Conservation (phyloP, 352 stramenopile genomes). For the Globisporangium recalcitrans region DNA sequence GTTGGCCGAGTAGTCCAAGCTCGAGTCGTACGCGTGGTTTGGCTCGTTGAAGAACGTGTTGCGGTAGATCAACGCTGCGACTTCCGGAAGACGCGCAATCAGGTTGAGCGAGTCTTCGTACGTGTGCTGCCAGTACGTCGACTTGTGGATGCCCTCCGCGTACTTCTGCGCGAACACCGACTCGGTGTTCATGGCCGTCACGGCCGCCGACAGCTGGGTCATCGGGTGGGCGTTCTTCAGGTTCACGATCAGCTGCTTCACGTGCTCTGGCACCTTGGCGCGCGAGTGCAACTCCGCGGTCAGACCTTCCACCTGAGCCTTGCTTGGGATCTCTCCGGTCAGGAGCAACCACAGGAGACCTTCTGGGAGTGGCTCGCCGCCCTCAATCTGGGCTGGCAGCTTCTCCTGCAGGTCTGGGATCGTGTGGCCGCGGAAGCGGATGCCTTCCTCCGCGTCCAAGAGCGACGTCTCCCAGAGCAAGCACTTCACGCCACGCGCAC, state of each 20-base stretch:
- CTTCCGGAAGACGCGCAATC: constrained; percentile 95
- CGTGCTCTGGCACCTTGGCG: constrained; percentile 93
- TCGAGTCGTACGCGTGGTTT: constrained; percentile 90
- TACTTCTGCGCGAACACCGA: constrained; percentile 97
- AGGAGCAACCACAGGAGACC: constrained; percentile 97
- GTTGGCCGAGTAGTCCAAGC: constrained; percentile 98
- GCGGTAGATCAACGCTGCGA: constrained; percentile 98
- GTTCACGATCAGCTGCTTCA: constrained; percentile 92
- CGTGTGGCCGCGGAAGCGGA: constrained; percentile 98
- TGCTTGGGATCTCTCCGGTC: constrained; percentile 96
- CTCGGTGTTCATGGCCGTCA: constrained; percentile 94
- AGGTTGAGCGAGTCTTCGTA: constrained; percentile 99
- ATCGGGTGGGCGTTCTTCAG: constrained; percentile 99
- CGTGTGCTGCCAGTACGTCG: constrained; percentile 96
- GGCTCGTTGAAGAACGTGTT: constrained; percentile 98
- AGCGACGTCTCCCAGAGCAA: constrained; percentile 99
- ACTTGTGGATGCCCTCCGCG: constrained; percentile 95
- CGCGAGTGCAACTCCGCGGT: constrained; percentile 95
- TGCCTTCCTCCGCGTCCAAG: constrained; percentile 94
- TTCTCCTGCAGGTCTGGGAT: constrained; percentile 98
- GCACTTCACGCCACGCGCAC: constrained; percentile 96
- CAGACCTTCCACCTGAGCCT: constrained; percentile 92
- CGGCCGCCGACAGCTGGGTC: constrained; percentile 96
- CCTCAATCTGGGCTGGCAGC: constrained; percentile 89
- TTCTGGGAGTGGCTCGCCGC: constrained; percentile 96